A percentile compares a stretch with the other conserved stretches of the same genome.
Evolutionary conservation across 345 rosid genomes (phyloP).

Genomic region (Linum usitatissimum): DNA sequence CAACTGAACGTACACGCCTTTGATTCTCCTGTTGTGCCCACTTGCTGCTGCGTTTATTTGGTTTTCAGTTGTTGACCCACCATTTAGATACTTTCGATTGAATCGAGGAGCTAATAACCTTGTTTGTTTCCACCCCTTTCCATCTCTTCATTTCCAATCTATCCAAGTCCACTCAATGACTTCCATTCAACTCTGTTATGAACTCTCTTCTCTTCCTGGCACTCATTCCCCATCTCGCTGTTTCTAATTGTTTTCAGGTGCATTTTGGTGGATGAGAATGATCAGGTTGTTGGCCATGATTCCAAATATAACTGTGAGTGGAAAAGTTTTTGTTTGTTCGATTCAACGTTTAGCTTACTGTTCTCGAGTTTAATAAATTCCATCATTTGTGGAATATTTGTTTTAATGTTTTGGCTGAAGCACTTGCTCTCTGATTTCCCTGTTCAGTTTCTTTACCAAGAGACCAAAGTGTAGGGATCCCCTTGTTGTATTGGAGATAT

Average conservation of each 20-base stretch:
- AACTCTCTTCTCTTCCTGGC: neutral
- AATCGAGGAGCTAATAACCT: neutral
- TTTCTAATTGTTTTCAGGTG: constrained; percentile 44
- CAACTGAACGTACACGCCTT: neutral
- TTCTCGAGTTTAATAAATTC: neutral
- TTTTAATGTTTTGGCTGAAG: neutral
- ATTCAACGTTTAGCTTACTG: neutral
- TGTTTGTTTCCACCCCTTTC: neutral
- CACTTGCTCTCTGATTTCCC: neutral
- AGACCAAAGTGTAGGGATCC: neutral
- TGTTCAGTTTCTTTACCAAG: neutral
- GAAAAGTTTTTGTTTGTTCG: neutral
- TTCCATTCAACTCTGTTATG: neutral
- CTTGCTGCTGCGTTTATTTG: neutral
- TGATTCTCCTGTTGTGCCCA: neutral
- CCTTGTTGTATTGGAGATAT: neutral
- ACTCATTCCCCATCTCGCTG: neutral
- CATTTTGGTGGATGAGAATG: constrained; percentile 83
- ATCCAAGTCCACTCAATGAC: neutral
- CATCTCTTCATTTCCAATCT: neutral
- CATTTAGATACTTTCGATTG: neutral
- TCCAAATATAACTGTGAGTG: constrained; percentile 79
- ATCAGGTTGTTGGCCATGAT: constrained; percentile 70
- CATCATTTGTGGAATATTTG: too few species aligned
- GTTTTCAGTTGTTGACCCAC: neutral